phyloP scores from a whole-genome alignment of 805 yeast species.

The Ogataea populi-albae region DNA sequence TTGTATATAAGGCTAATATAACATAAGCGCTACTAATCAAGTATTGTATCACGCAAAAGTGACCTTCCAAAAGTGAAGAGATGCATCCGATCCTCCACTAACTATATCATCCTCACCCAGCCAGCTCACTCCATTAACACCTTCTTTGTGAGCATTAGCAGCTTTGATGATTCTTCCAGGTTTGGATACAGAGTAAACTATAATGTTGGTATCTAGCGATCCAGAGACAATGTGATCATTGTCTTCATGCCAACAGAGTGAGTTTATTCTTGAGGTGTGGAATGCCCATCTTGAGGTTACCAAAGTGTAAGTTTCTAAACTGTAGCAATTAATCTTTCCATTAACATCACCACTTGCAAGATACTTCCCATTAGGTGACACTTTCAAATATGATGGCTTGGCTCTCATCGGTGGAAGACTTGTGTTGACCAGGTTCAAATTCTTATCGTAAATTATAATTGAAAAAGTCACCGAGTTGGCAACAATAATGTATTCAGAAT shows the following conservation, averaged over 20 bases:
- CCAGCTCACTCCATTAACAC: conserved; percentile 79
- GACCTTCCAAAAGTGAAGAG: conserved; percentile 70
- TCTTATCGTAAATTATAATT: conserved; percentile 38
- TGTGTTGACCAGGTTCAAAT: conserved; percentile 12
- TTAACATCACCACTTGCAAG: conserved; percentile 83
- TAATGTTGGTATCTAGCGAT: conserved; percentile 79
- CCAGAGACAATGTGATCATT: conserved; percentile 73
- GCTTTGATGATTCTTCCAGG: conserved; percentile 76
- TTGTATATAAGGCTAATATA: not conserved
- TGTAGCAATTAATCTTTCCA: conserved; percentile 82
- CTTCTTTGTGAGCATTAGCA: conserved; percentile 84
- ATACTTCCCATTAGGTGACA: conserved; percentile 66
- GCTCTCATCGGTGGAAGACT: conserved; percentile 48
- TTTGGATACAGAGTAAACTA: conserved; percentile 71
- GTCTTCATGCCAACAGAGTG: conserved; percentile 76
- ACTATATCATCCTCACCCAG: conserved; percentile 45
- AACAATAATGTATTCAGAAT: conserved; percentile 44
- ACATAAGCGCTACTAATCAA: not conserved
- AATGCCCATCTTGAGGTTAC: conserved; percentile 93
- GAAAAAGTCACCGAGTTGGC: conserved; percentile 43
- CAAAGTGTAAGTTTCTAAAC: conserved; percentile 48
- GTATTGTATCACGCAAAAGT: conserved; percentile 7
- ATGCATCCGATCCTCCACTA: conserved; percentile 79
- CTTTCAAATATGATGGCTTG: conserved; percentile 57
- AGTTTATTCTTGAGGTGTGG: conserved; percentile 79